A percentile compares a stretch with the other conserved stretches of the same genome.
Evolutionary conservation across 768 basidiomycete genomes (phyloP).

Genomic region (Leucocoprinus sp.): DNA sequence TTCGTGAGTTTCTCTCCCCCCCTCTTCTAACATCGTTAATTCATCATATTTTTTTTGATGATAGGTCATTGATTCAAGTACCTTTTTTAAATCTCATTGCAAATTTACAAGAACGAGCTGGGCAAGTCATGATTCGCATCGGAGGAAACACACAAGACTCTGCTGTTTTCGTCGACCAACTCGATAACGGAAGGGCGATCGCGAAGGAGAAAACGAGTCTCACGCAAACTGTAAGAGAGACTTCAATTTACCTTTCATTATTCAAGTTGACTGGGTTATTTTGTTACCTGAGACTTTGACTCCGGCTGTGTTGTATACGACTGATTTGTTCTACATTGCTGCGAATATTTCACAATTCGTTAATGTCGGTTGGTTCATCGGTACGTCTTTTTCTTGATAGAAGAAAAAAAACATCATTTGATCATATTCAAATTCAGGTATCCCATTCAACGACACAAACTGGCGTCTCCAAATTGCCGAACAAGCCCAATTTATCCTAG

Average conservation of each 20-base stretch:
- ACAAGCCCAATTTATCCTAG: constrained; percentile 53
- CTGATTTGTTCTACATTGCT: constrained; percentile 61
- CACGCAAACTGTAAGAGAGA: constrained; percentile 17
- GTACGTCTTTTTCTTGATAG: constrained; percentile 18
- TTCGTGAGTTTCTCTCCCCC: constrained; percentile 25
- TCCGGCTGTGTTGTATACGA: constrained; percentile 54
- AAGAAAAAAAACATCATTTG: background rate
- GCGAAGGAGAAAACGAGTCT: constrained; percentile 18
- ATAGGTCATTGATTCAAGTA: constrained; percentile 42
- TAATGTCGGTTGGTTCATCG: constrained; percentile 60
- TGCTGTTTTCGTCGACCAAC: constrained; percentile 40
- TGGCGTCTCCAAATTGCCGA: constrained; percentile 48
- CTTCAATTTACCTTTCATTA: background rate
- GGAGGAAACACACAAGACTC: constrained; percentile 79
- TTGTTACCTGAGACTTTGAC: constrained; percentile 41
- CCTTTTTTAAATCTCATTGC: constrained; percentile 72
- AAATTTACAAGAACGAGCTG: constrained; percentile 55
- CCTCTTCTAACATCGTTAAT: constrained; percentile 4
- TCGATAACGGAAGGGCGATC: constrained; percentile 31
- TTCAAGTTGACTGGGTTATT: background rate
- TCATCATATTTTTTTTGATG: background rate
- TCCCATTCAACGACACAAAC: constrained; percentile 64
- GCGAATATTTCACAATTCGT: constrained; percentile 49
- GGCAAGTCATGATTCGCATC: constrained; percentile 54
- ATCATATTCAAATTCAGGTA: constrained; percentile 18